phyloP scores from a whole-genome alignment of 2,329 filamentous ascomycete species.

The Monilinia fructicola region DNA sequence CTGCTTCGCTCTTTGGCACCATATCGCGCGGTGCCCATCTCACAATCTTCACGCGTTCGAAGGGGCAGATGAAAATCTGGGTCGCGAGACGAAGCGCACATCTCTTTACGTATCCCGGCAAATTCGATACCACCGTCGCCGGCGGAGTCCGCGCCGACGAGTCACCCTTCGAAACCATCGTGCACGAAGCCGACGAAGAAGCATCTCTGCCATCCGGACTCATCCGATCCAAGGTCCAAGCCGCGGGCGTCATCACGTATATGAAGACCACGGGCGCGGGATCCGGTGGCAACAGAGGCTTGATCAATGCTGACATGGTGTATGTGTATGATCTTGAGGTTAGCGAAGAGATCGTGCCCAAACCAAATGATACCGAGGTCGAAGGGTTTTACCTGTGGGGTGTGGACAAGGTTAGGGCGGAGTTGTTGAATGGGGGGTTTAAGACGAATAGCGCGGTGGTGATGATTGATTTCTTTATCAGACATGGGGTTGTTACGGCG shows the following conservation, averaged over 20 bases:
- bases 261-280: conserved; percentile 57
- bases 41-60: conserved; percentile 58
- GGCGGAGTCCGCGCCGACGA: conserved; percentile 71
- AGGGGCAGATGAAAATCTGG: conserved; percentile 60
- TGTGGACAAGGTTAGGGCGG: conserved; percentile 57
- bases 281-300: conserved; percentile 49
- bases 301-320: conserved; percentile 64
- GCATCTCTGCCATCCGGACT: conserved; percentile 62
- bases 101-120: conserved; percentile 70
- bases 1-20: conserved; percentile 58
- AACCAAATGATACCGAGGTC: conserved; percentile 75
- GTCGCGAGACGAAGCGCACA: conserved; percentile 62
- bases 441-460: conserved; percentile 81
- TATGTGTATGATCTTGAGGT: conserved; percentile 79
- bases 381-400: conserved; percentile 69
- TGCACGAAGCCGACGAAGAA: conserved; percentile 72
- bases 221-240: conserved; percentile 50
- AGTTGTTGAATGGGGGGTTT: conserved; percentile 67
- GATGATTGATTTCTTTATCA: conserved; percentile 76
- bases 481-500: conserved; percentile 70
- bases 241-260: conserved; percentile 64
- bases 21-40: conserved; percentile 64
- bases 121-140: conserved; percentile 78
- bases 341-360: conserved; percentile 54
- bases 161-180: conserved; percentile 62